Conservation (phyloP, 805 yeast genomes). For the Monosporozyma aerobia region DNA sequence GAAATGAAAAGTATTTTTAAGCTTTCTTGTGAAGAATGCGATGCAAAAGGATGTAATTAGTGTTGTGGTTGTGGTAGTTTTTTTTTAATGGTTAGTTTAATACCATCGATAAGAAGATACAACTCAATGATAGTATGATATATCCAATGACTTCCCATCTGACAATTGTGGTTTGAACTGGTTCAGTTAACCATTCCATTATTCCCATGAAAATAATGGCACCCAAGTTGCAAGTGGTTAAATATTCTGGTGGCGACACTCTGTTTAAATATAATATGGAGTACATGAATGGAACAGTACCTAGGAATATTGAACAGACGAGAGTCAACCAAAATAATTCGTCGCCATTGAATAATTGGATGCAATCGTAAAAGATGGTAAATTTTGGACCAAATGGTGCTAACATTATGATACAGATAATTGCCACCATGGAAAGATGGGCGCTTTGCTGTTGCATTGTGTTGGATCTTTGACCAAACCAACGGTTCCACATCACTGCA, state of each 20-base stretch:
- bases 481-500: conserved; percentile 24
- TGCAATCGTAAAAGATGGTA: conserved; percentile 1
- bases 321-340: conserved; percentile 14
- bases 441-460: conserved; percentile 3
- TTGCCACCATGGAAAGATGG: conserved; percentile 18
- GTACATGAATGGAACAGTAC: conserved; percentile 18
- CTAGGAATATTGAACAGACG: conserved; percentile 13
- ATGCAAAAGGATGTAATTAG: neutral
- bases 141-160: conserved; percentile 28
- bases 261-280: conserved; percentile 19
- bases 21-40: neutral
- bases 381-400: conserved; percentile 18
- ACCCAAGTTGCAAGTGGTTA: conserved; percentile 22
- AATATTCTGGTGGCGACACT: conserved; percentile 17
- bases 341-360: conserved; percentile 10
- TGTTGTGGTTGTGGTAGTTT: too few species aligned
- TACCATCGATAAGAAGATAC: conserved; percentile 4
- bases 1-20: neutral
- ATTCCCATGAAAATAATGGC: conserved; percentile 22
- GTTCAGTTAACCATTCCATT: conserved; percentile 25
- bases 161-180: conserved; percentile 20
- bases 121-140: conserved; percentile 16
- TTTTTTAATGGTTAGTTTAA: neutral
- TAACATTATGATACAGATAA: conserved; percentile 14
- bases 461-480: conserved; percentile 22